These are phyloP conservation scores for Pythium sukuiense DNA, from an alignment of 352 stramenopile species.

Conservation along the genomic window DNA sequence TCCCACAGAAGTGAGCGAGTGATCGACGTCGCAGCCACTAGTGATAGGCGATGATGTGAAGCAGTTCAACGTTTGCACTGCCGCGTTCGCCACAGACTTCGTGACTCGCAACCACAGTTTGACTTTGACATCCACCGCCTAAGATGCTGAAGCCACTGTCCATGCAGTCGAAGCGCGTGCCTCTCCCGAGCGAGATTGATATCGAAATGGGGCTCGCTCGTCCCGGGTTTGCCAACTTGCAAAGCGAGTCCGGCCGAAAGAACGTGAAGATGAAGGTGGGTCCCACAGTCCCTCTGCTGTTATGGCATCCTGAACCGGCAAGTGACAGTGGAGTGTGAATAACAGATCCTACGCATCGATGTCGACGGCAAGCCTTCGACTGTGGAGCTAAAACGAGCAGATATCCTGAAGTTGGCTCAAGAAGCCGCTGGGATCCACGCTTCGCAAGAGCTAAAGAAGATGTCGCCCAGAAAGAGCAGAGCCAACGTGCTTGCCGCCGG, in stretches of 20 bases:
- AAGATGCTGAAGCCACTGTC: background rate
- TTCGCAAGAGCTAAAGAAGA: background rate
- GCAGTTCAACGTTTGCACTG: background rate
- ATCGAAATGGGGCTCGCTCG: background rate
- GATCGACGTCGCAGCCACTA: background rate
- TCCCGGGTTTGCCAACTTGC: background rate
- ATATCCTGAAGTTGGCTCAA: background rate
- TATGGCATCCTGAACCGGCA: background rate
- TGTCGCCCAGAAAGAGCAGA: background rate
- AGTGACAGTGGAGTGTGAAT: background rate
- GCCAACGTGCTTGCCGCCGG: background rate
- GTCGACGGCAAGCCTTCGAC: background rate
- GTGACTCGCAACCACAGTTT: background rate
- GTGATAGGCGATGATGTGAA: background rate
- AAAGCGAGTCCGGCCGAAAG: background rate
- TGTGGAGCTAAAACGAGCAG: background rate
- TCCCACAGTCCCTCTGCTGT: no score
- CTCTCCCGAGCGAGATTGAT: background rate
- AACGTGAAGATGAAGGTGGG: slow-evolving; percentile 1
- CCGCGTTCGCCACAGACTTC: background rate
- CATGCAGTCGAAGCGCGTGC: background rate
- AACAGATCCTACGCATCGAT: background rate
- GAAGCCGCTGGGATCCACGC: background rate
- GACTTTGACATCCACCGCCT: background rate
- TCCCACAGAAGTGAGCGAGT: background rate